phyloP scores from a whole-genome alignment of 2,329 filamentous ascomycete genomes.

The Colletotrichum siamense region DNA sequence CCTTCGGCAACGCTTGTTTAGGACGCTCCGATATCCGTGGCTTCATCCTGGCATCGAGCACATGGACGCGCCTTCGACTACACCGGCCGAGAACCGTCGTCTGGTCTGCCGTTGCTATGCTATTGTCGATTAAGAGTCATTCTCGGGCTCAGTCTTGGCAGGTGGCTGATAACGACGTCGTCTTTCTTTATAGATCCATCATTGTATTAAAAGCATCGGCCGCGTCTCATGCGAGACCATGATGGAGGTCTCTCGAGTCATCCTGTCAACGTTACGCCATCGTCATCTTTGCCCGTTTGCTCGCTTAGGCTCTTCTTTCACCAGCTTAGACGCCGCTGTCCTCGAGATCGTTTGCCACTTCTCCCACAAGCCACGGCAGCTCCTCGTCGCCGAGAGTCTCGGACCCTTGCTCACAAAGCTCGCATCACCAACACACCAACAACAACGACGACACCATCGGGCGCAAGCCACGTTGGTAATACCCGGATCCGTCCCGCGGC shows the following conservation, averaged over 20 bases:
- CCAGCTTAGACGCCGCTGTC: not conserved
- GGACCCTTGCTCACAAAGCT: not conserved
- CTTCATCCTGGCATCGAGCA: not conserved
- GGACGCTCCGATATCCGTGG: not conserved
- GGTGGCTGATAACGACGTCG: not conserved
- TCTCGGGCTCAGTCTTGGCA: not conserved
- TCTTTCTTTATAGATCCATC: not conserved
- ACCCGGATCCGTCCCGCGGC: not conserved
- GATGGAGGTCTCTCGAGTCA: not conserved
- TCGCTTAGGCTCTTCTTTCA: not conserved
- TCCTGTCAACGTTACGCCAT: not conserved
- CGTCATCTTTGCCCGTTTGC: not conserved
- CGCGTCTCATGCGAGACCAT: not conserved
- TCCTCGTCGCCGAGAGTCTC: not conserved
- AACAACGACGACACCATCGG: not conserved
- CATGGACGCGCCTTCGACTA: not conserved
- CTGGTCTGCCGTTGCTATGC: not conserved
- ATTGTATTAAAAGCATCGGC: not conserved
- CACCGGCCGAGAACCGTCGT: not conserved
- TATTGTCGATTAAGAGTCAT: not conserved
- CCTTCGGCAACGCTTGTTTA: not conserved
- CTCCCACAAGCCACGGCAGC: not conserved
- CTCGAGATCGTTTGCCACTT: not conserved
- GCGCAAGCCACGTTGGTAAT: not conserved
- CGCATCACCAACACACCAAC: not conserved